Conservation (phyloP, 225 moss, liverwort and hornwort species). For the Bryum argenteum region DNA sequence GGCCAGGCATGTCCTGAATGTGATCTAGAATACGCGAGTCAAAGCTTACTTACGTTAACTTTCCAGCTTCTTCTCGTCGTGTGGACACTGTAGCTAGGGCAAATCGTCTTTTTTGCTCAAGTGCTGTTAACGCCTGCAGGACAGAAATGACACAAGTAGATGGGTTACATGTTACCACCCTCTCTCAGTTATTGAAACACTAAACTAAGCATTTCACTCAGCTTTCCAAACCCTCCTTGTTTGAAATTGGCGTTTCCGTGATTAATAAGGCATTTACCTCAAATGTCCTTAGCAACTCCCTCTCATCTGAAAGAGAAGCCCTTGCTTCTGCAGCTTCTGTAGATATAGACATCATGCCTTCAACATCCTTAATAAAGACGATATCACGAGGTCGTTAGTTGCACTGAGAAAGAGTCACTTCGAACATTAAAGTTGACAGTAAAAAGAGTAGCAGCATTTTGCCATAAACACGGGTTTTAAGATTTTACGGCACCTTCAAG, state of each 20-base stretch:
- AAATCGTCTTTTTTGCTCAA: conserved; percentile 96
- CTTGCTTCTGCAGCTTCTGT: conserved; percentile 97
- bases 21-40: conserved; percentile 7
- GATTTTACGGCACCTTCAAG: conserved; percentile 65
- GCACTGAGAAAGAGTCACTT: background rate
- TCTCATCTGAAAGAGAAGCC: conserved; percentile 87
- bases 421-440: background rate
- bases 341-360: conserved; percentile 99
- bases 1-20: conserved; percentile 7
- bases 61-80: conserved; percentile 90
- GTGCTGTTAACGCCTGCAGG: conserved; percentile 82
- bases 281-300: conserved; percentile 90
- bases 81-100: conserved; percentile 94
- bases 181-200: conserved; percentile 1
- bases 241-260: background rate
- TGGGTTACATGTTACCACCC: conserved; percentile 17
- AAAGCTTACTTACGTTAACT: conserved; percentile 74
- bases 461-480: conserved; percentile 15
- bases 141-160: conserved; percentile 13
- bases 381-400: conserved; percentile 19
- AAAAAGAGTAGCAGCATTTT: background rate
- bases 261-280: conserved; percentile 56
- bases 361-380: conserved; percentile 72
- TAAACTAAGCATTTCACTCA: background rate
- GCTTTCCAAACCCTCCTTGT: background rate